phyloP scores from a whole-genome alignment of 768 basidiomycete genomes.

The Pleurotus tuoliensis region DNA sequence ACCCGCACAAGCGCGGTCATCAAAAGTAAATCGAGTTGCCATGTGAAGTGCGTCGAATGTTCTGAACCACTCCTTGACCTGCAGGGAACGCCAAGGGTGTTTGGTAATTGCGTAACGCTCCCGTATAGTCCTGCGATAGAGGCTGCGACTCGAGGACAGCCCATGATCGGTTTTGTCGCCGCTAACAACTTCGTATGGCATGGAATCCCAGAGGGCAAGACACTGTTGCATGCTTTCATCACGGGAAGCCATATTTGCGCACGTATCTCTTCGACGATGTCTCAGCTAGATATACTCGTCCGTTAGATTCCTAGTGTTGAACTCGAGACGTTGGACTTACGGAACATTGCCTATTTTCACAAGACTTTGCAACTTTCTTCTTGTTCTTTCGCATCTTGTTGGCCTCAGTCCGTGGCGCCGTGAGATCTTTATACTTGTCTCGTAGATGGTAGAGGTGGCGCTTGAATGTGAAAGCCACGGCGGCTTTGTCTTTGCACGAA shows the following conservation, averaged over 20 bases:
- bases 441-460: background rate
- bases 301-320: no score
- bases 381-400: no score
- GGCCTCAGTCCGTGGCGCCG: no score
- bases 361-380: no score
- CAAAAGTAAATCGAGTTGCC: constrained; percentile 2
- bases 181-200: background rate
- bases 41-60: constrained; percentile 10
- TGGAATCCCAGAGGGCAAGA: background rate
- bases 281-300: background rate
- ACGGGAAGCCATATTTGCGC: background rate
- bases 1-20: constrained; percentile 4
- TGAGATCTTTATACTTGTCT: background rate
- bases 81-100: constrained; percentile 2
- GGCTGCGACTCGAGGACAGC: no score
- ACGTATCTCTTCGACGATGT: background rate
- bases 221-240: background rate
- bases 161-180: background rate
- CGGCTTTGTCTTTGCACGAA: background rate
- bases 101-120: constrained; percentile 5
- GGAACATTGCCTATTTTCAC: no score
- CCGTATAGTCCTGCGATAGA: no score
- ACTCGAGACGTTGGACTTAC: no score
- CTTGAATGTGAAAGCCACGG: background rate
- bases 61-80: constrained; percentile 1